Conservation (phyloP, 2,329 filamentous ascomycete species). For the Eutypa lata region DNA sequence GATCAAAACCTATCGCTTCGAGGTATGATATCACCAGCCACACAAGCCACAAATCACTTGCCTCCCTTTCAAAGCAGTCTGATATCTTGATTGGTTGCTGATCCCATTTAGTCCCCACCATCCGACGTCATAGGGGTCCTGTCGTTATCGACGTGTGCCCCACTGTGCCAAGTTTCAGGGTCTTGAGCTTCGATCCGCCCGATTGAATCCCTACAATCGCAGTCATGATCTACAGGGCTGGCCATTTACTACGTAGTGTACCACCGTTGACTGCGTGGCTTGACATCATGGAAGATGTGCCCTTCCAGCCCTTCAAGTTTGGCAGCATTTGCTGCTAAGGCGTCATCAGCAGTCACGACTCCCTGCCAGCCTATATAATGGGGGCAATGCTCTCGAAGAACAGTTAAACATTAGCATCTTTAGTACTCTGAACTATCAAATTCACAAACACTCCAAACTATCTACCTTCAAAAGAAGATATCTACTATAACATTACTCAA, state of each 20-base stretch:
- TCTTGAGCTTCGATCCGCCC: background rate
- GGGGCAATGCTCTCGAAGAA: no score
- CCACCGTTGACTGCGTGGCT: background rate
- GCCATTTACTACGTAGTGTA: background rate
- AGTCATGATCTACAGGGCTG: background rate
- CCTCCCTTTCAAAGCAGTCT: background rate
- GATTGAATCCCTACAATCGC: background rate
- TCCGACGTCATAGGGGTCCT: constrained; percentile 6
- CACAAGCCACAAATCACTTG: background rate
- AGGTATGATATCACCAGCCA: constrained; percentile 1
- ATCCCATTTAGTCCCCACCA: background rate
- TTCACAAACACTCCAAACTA: background rate
- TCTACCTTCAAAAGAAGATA: constrained; percentile 1
- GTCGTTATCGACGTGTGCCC: background rate
- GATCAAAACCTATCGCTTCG: no score
- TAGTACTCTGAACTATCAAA: no score
- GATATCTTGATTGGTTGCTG: background rate
- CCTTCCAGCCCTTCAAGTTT: background rate
- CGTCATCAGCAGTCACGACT: no score
- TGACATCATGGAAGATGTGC: constrained; percentile 13
- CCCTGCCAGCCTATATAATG: no score
- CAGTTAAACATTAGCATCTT: background rate
- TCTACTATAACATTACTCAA: background rate
- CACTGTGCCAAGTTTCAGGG: no score
- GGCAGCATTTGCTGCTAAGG: no score